Evolutionary conservation across 1,284 basidiomycete species (phyloP), one percentile per base, ranked within the genome.

Genomic region (Cutaneotrichosporon sp.): DNA sequence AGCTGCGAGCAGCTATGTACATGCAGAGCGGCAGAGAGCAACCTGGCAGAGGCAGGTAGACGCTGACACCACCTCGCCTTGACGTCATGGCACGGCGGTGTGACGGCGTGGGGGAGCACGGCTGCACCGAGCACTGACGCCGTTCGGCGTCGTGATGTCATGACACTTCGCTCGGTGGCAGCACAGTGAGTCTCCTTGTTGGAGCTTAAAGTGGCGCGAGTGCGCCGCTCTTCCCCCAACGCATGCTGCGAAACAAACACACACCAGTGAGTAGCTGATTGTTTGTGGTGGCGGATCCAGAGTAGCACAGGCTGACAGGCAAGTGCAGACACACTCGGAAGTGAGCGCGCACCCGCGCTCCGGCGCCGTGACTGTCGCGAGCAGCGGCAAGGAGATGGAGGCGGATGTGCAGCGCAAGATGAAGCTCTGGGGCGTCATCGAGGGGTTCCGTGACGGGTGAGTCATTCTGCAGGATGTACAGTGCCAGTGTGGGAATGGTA

Each of bases 371-470:
- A 80, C 79, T 24, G 54, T 60, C 36, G 74, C 78, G 13, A 68
- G 70, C 22, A 67, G 71, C 42, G 70, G 75, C 14, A 64, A 72
- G n/a, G 68, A 73, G 67, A 75, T 80, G 67, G 75, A 80, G 64
- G 66, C 66, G 24, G 80, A 81, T 67, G 68, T 82, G 43, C 75
- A 79, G 60, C 67, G 80, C 58, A 81, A 82, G 71, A 67, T 82
- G 66, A 78, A 80, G 69, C 69, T 94, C 58, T 93, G 88, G 72
- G 89, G 88, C 69, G 86, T 89, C 61, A 83, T 95, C 65, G 82
- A 89, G 69, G 91, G 91, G 0, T 86, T 94, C 72, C 84, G 89
- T 54, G 82, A 87, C 60, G 90, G 89, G 76, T 77, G 62, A 72
- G 76, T 71, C 10, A 14, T 43, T 43, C 9, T 43, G 9, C 5